phyloP scores from a whole-genome alignment of 192 early-diverging fungal genomes.

The Coemansia asiatica region DNA sequence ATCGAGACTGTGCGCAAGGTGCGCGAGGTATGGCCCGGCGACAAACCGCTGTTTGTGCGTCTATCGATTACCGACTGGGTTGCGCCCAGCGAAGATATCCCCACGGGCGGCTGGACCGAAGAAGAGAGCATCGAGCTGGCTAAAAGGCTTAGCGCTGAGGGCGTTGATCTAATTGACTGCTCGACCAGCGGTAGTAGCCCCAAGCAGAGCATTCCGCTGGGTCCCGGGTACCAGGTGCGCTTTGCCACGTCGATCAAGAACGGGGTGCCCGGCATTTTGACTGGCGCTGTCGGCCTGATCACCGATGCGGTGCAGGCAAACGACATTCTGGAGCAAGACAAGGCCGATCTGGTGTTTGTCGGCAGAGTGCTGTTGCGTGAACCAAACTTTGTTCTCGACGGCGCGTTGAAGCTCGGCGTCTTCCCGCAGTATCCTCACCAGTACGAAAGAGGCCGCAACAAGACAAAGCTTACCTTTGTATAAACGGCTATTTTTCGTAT shows the following conservation, averaged over 20 bases:
- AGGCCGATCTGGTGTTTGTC: constrained; percentile 75
- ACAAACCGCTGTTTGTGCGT: constrained; percentile 84
- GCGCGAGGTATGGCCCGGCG: constrained; percentile 70
- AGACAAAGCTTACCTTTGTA: constrained; percentile 29
- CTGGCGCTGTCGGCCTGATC: constrained; percentile 75
- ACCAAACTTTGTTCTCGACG: constrained; percentile 66
- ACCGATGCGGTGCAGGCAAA: constrained; percentile 66
- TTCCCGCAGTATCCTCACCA: constrained; percentile 65
- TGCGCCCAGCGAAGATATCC: constrained; percentile 38
- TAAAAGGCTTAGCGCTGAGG: constrained; percentile 57
- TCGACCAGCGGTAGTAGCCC: constrained; percentile 75
- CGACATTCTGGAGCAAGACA: constrained; percentile 58
- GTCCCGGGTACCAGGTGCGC: constrained; percentile 66
- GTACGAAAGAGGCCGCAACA: constrained; percentile 57
- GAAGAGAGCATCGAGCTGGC: constrained; percentile 72
- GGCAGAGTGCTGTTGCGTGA: constrained; percentile 73
- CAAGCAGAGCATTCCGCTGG: constrained; percentile 53
- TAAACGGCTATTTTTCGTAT: no score
- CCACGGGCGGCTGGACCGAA: constrained; percentile 65
- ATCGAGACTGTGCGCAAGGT: constrained; percentile 67
- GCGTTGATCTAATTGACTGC: constrained; percentile 86
- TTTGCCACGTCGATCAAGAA: constrained; percentile 66
- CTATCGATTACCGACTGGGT: constrained; percentile 78
- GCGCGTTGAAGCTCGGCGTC: constrained; percentile 66
- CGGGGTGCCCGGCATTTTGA: constrained; percentile 57